Conservation (phyloP, 2,329 filamentous ascomycete species). For the Alternaria gaisen region DNA sequence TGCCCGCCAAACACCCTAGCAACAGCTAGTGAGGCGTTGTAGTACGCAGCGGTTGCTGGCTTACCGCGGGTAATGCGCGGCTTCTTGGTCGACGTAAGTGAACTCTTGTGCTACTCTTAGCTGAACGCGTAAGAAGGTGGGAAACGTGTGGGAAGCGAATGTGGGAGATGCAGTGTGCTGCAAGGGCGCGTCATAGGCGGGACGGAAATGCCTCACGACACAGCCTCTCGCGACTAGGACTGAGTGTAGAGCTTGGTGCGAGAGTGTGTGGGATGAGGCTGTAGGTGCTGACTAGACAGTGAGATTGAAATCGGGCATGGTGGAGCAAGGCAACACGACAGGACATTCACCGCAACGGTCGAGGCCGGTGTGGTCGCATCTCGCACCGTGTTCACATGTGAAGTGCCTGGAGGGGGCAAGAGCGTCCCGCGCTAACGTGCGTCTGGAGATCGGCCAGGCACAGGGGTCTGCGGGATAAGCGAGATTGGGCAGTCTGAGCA, state of each 20-base stretch:
- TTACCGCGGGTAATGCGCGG: neutral
- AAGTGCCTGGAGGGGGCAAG: constrained; percentile 6
- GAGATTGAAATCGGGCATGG: constrained; percentile 7
- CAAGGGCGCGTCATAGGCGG: constrained; percentile 31
- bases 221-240: constrained; percentile 19
- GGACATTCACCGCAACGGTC: neutral
- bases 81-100: constrained; percentile 1
- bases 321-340: neutral
- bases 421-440: neutral
- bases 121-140: neutral
- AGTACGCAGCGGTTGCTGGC: neutral
- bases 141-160: constrained; percentile 1
- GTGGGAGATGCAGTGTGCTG: constrained; percentile 21
- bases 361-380: neutral
- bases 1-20: constrained; percentile 1
- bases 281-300: neutral
- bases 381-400: constrained; percentile 21
- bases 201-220: constrained; percentile 8
- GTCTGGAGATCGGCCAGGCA: neutral
- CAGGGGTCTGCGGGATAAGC: constrained; percentile 14
- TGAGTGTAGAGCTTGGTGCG: constrained; percentile 15
- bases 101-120: constrained; percentile 1
- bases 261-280: constrained; percentile 15
- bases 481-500: constrained; percentile 32
- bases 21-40: neutral